phyloP scores from a whole-genome alignment of 176 grass and related monocot genomes.

The Musa troglodytarum region DNA sequence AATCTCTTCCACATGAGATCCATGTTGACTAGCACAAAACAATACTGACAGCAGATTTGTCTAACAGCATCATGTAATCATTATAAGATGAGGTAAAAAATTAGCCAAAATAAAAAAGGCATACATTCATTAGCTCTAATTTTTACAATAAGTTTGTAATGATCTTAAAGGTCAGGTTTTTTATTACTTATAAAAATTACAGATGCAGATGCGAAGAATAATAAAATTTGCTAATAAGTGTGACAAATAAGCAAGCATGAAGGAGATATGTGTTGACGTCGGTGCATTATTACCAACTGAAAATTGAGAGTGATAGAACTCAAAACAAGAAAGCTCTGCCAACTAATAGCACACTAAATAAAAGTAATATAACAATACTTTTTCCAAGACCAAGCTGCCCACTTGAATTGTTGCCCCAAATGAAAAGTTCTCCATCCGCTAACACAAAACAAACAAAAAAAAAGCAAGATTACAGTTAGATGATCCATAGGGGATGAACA shows the following conservation, averaged over 20 bases:
- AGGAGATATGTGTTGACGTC: neutral
- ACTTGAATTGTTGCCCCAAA: constrained; percentile 87
- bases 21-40: no score
- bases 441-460: constrained; percentile 14
- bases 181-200: no score
- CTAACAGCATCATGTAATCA: no score
- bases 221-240: neutral
- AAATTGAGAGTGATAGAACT: neutral
- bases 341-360: constrained; percentile 11
- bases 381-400: constrained; percentile 97
- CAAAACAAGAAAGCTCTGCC: neutral
- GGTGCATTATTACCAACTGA: constrained; percentile 13
- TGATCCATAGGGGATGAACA: neutral
- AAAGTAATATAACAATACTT: constrained; percentile 38
- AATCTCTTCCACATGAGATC: no score
- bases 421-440: constrained; percentile 71
- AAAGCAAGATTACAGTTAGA: neutral
- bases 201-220: neutral
- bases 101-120: no score
- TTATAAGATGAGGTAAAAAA: no score
- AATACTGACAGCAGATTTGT: no score
- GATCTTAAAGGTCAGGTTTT: no score
- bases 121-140: no score
- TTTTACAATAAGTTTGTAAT: no score
- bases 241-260: neutral